Conservation (phyloP, 2,329 filamentous ascomycete species). For the Pestalotiopsis sp. region DNA sequence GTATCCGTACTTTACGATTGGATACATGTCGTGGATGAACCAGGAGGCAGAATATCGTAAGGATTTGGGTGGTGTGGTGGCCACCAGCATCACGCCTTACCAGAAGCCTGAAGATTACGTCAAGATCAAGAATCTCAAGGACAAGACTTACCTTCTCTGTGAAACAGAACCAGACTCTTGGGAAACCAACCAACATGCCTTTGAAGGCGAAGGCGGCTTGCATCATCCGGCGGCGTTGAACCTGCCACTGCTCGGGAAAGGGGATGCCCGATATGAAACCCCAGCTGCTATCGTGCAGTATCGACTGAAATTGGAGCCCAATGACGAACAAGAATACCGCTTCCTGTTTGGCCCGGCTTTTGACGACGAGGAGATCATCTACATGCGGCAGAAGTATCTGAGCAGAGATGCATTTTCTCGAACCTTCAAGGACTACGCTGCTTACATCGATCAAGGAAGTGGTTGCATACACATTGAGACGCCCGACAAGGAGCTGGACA, state of each 20-base stretch:
- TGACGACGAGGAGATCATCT: constrained; percentile 49
- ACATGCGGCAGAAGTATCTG: constrained; percentile 48
- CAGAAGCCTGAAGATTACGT: constrained; percentile 58
- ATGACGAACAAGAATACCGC: constrained; percentile 46
- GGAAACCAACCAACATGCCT: constrained; percentile 52
- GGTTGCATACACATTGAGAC: constrained; percentile 54
- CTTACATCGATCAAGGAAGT: constrained; percentile 49
- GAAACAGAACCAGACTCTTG: constrained; percentile 51
- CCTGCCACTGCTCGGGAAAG: constrained; percentile 37
- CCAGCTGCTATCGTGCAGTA: constrained; percentile 56
- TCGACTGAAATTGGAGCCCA: constrained; percentile 37
- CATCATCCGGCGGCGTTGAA: constrained; percentile 48
- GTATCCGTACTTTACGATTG: constrained; percentile 58
- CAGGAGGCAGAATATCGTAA: constrained; percentile 53
- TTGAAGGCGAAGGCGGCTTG: constrained; percentile 57
- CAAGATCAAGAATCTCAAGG: constrained; percentile 57
- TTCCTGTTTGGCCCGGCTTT: constrained; percentile 57
- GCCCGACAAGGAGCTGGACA: constrained; percentile 54
- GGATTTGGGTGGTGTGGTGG: constrained; percentile 50
- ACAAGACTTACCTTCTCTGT: constrained; percentile 58
- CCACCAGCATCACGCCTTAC: constrained; percentile 54
- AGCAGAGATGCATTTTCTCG: constrained; percentile 46
- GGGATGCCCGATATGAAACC: constrained; percentile 56
- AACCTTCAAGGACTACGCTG: constrained; percentile 46
- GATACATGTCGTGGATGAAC: constrained; percentile 66